Percentiles rank a stretch among this genome's conserved stretches.
Evolutionary conservation across 2,329 filamentous ascomycete species (phyloP).

Genomic region (Moelleriella libera): DNA sequence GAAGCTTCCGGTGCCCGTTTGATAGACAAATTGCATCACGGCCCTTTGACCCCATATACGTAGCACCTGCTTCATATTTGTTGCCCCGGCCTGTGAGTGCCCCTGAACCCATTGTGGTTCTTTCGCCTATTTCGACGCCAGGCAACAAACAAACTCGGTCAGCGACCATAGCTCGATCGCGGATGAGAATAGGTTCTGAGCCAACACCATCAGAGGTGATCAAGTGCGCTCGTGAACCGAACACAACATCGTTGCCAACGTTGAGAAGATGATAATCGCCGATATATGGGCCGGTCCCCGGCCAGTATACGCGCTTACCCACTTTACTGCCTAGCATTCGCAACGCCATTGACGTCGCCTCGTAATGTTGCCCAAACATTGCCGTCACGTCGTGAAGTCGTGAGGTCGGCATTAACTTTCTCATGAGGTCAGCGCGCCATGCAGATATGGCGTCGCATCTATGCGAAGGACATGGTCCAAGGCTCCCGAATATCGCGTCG

Average conservation of each 20-base stretch:
- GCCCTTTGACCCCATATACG: slow-evolving; percentile 37
- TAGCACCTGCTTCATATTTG: slow-evolving; percentile 27
- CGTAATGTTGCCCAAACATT: slow-evolving; percentile 40
- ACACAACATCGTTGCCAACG: slow-evolving; percentile 44
- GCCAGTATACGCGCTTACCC: slow-evolving; percentile 41
- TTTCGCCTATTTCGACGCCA: slow-evolving; percentile 32
- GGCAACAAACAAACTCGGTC: slow-evolving; percentile 39
- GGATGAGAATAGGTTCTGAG: slow-evolving; percentile 30
- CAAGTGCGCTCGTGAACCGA: slow-evolving; percentile 39
- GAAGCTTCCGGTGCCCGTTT: slow-evolving; percentile 4
- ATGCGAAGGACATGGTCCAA: slow-evolving; percentile 16
- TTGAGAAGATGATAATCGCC: slow-evolving; percentile 40
- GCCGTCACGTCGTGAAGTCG: slow-evolving; percentile 32
- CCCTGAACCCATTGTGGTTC: slow-evolving; percentile 38
- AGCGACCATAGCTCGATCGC: slow-evolving; percentile 38
- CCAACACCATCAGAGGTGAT: slow-evolving; percentile 37
- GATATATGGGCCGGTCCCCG: slow-evolving; percentile 37
- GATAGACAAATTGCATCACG: slow-evolving; percentile 32
- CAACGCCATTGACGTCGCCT: slow-evolving; percentile 34
- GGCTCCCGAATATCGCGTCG: slow-evolving; percentile 23
- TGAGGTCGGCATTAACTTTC: slow-evolving; percentile 26
- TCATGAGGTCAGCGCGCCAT: slow-evolving; percentile 30
- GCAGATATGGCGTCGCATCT: slow-evolving; percentile 20
- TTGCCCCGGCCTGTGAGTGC: slow-evolving; percentile 31
- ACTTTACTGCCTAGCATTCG: slow-evolving; percentile 36